Evolutionary conservation across 106 monocot genomes (phyloP), one percentile per base, ranked within the genome.

Genomic region (Allium sativum): DNA sequence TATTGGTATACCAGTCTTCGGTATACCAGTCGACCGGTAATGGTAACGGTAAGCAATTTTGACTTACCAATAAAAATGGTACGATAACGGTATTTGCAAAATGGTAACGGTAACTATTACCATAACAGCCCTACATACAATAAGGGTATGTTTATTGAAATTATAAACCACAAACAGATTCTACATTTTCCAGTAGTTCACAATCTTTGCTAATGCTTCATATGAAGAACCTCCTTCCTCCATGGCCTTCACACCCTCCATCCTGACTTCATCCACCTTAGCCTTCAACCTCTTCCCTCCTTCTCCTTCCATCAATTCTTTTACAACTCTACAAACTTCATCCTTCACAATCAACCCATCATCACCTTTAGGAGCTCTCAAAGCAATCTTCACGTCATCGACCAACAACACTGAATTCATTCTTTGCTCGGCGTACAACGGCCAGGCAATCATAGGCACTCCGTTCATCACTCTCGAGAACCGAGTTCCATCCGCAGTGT

Each of bases 401-500:
- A 42, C 65, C 69, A 91, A 56, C 83, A 83, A 43, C 72, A 69
- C 80, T 9, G 91, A 77, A 61, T 91, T 91, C 77, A 80, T 74
- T 58, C 59, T 77, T 73, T 91, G 91, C 75, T 91, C 86, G 0
- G 86, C 86, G 21, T 78, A 91, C 57, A 91, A 62, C 17, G 91
- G 91, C 91, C 91, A 91, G 15, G 76, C 80, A 16, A 91, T 71
- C 77, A 91, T 76, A 14, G 91, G 82, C 67, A 90, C 82, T 6
- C 90, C 90, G 44, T 68, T 42, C 15, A 58, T 53, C 18, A 56
- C 79, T 78, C 73, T 91, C 86, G 72, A 86, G 64, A 40, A 62
- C 55, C 10, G 93, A 93, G 56, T 87, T 92, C 92, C 92, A 92
- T 12, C 92, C 87, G 22, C 78, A 54, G 66, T 92, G 92, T 41